A percentile compares a stretch with the other conserved stretches of the same genome.
phyloP scores from a whole-genome alignment of 805 yeast species.

The Nakazawaea laoshanensis region DNA sequence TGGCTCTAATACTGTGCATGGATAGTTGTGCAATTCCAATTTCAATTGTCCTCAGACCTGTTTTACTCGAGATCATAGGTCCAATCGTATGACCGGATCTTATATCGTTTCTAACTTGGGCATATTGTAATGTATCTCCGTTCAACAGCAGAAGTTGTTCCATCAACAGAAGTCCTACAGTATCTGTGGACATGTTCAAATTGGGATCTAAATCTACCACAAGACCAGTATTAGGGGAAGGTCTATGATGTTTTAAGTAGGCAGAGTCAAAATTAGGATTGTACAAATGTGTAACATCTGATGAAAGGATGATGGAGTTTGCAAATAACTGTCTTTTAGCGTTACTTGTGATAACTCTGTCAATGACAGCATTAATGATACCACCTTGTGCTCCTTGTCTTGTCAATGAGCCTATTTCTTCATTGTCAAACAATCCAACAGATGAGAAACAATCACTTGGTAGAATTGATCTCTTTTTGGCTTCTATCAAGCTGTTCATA shows the following conservation, averaged over 20 bases:
- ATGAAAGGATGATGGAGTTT: conserved; percentile 70
- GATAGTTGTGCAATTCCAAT: conserved; percentile 77
- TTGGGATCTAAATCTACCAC: conserved; percentile 67
- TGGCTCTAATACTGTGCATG: conserved; percentile 81
- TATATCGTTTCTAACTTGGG: conserved; percentile 79
- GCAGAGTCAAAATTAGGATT: conserved; percentile 67
- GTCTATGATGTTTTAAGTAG: conserved; percentile 70
- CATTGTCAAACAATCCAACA: conserved; percentile 68
- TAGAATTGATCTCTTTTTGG: conserved; percentile 15
- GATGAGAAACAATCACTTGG: conserved; percentile 35
- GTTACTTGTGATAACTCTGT: conserved; percentile 35
- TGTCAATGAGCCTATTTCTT: conserved; percentile 75
- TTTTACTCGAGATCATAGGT: conserved; percentile 50
- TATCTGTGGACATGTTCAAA: conserved; percentile 78
- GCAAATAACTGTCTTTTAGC: conserved; percentile 26
- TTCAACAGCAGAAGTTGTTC: conserved; percentile 61
- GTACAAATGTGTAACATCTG: conserved; percentile 76
- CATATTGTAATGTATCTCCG: conserved; percentile 62
- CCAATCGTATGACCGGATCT: conserved; percentile 90
- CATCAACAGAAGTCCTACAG: conserved; percentile 62
- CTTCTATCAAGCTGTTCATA: conserved; percentile 39
- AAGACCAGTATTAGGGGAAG: conserved; percentile 71
- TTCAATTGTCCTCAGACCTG: conserved; percentile 72
- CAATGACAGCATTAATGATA: conserved; percentile 51
- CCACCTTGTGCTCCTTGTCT: conserved; percentile 83